Evolutionary conservation across 345 rosid species (phyloP).

Genomic region (Citrus sp.): DNA sequence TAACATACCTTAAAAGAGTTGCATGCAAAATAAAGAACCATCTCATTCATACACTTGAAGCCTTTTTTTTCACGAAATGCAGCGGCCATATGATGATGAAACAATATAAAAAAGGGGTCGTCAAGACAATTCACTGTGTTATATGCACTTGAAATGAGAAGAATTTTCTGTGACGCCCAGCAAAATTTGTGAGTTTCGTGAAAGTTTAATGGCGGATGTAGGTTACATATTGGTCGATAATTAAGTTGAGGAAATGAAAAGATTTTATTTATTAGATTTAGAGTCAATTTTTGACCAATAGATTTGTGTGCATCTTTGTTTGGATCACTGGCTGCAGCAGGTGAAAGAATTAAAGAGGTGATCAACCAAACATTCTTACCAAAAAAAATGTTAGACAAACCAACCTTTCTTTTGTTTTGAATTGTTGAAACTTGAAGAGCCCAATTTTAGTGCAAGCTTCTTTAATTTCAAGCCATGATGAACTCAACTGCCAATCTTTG

Average conservation of each 20-base stretch:
- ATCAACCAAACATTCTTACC: slow-evolving; percentile 33
- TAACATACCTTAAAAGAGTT: too few relatives aligned
- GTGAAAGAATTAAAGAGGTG: not conserved
- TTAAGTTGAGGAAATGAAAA: too few relatives aligned
- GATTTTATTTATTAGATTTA: not conserved
- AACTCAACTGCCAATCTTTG: not conserved
- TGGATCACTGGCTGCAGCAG: slow-evolving; percentile 1
- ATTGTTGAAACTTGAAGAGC: not conserved
- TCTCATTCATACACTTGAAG: not conserved
- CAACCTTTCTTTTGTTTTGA: not conserved
- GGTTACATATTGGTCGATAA: slow-evolving; percentile 24
- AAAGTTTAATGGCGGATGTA: not conserved
- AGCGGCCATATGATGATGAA: not conserved
- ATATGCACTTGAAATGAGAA: not conserved
- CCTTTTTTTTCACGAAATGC: not conserved
- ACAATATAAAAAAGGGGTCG: not conserved
- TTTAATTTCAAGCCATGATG: not conserved
- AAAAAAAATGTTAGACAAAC: slow-evolving; percentile 21
- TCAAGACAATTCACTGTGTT: not conserved
- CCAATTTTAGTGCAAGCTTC: not conserved
- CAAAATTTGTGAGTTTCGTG: not conserved
- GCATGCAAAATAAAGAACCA: not conserved
- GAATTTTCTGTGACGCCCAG: not conserved
- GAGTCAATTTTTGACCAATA: not conserved
- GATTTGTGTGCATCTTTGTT: not conserved